Percentiles rank a stretch among this genome's conserved stretches.
phyloP scores from a whole-genome alignment of 2,329 filamentous ascomycete genomes.

The Thielaviopsis populi region DNA sequence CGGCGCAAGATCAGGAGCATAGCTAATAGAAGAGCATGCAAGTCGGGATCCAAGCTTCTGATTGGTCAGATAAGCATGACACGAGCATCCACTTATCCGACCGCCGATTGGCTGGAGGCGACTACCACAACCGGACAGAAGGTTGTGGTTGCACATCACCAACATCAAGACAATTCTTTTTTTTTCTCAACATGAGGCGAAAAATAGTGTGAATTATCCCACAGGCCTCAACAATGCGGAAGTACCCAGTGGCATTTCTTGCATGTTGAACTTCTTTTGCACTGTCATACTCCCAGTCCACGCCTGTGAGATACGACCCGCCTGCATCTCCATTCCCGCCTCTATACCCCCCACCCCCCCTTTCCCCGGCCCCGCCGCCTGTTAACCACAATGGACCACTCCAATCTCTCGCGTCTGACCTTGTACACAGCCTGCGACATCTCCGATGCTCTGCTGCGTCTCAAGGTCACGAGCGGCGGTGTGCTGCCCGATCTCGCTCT shows the following conservation, averaged over 20 bases:
- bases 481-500: constrained; percentile 43
- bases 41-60: not conserved
- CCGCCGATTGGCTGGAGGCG: not conserved
- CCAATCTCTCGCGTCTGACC: constrained; percentile 20
- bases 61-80: not conserved
- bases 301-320: too few relatives aligned
- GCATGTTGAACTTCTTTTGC: too few relatives aligned
- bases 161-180: too few relatives aligned
- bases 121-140: not conserved
- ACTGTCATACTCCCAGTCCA: too few relatives aligned
- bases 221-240: too few relatives aligned
- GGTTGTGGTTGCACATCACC: not conserved
- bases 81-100: not conserved
- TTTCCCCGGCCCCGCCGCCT: not conserved
- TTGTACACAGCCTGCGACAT: constrained; percentile 41
- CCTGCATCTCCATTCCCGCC: too few relatives aligned
- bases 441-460: constrained; percentile 57
- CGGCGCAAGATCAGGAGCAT: too few relatives aligned
- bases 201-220: too few relatives aligned
- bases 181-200: too few relatives aligned
- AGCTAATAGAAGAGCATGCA: not conserved
- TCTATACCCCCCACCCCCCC: not conserved
- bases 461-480: constrained; percentile 51
- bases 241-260: too few relatives aligned
- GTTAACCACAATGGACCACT: not conserved